phyloP scores from a whole-genome alignment of 306 rosid species.

The Datisca glomerata region DNA sequence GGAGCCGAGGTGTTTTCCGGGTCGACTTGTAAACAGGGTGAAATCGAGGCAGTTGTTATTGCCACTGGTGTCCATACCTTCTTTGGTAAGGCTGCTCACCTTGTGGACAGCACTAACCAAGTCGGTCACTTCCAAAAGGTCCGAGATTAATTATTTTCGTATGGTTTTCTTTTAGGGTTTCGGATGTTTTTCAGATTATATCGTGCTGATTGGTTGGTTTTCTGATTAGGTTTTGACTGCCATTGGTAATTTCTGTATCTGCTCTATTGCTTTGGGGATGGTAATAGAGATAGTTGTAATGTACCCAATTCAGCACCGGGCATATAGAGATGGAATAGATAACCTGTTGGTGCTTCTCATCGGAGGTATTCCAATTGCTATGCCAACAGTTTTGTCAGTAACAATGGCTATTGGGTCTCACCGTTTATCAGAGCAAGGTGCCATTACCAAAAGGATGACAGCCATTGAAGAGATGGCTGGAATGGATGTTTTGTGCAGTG shows the following conservation, averaged over 20 bases:
- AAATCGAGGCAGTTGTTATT: constrained; percentile 47
- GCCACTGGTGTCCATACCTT: constrained; percentile 63
- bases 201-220: background rate
- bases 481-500: background rate
- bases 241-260: constrained; percentile 31
- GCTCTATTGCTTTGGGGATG: constrained; percentile 38
- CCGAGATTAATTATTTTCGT: too few species aligned
- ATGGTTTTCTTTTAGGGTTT: too few species aligned
- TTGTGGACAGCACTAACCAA: constrained; percentile 55
- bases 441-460: constrained; percentile 65
- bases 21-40: constrained; percentile 61
- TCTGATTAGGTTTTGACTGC: constrained; percentile 18
- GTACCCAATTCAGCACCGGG: constrained; percentile 34
- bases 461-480: constrained; percentile 47
- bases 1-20: constrained; percentile 49
- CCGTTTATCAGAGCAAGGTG: constrained; percentile 48
- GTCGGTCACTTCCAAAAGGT: constrained; percentile 61
- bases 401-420: constrained; percentile 67
- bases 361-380: constrained; percentile 1
- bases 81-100: constrained; percentile 63
- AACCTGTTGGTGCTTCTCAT: constrained; percentile 18
- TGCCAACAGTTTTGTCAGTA: constrained; percentile 19
- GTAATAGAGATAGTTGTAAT: constrained; percentile 42
- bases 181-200: background rate
- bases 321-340: constrained; percentile 57